Conservation (phyloP, 495 filamentous ascomycete species). For the Aspergillus taichungensis region DNA sequence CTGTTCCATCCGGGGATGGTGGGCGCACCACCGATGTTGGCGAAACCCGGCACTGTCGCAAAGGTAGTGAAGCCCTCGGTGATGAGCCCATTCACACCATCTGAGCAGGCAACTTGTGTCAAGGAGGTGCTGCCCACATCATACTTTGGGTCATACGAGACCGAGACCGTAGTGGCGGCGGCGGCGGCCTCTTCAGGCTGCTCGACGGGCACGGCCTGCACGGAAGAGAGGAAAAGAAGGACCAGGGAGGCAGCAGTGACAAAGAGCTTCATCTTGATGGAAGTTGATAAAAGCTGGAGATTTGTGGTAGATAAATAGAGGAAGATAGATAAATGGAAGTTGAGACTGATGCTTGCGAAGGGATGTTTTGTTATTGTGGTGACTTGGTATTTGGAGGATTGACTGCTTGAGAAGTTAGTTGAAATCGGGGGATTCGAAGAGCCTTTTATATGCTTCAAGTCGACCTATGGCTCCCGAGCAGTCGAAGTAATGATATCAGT, state of each 20-base stretch:
- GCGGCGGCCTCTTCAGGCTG: background rate
- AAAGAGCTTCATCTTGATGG: constrained; percentile 10
- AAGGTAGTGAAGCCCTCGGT: constrained; percentile 62
- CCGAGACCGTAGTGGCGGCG: constrained; percentile 12
- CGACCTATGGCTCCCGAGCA: background rate
- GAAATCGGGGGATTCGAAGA: background rate
- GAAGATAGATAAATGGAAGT: background rate
- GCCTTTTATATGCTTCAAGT: background rate
- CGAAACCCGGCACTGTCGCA: constrained; percentile 44
- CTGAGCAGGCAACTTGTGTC: constrained; percentile 50
- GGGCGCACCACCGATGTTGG: constrained; percentile 53
- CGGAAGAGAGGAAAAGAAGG: constrained; percentile 5
- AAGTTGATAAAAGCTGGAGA: background rate
- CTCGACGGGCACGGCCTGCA: constrained; percentile 5
- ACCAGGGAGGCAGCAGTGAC: constrained; percentile 3
- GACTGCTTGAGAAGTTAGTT: background rate
- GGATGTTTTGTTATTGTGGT: background rate
- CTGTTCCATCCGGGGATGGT: constrained; percentile 53
- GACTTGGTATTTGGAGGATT: background rate
- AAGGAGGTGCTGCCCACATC: constrained; percentile 38
- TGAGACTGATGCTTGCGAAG: background rate
- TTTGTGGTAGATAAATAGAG: background rate
- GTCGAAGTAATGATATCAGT: background rate
- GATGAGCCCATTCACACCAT: constrained; percentile 51
- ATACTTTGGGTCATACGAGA: constrained; percentile 31